phyloP scores from a whole-genome alignment of 768 basidiomycete species.

The Rhodotorula graminis region DNA sequence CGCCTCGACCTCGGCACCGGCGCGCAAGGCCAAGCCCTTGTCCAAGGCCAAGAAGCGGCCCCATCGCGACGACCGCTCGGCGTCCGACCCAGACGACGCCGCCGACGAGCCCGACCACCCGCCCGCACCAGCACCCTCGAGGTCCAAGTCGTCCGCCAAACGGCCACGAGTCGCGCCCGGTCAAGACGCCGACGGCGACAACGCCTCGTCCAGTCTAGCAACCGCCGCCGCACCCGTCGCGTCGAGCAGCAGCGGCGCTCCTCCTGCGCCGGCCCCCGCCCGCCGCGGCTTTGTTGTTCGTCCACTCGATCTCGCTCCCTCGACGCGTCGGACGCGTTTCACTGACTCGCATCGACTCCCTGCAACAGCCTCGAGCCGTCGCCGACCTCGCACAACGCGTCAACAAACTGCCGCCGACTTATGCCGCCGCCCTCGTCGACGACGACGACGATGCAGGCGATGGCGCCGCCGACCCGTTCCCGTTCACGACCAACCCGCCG shows the following conservation, averaged over 20 bases:
- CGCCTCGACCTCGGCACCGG: not conserved
- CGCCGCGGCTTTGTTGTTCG: constrained; percentile 23
- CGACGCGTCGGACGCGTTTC: constrained; percentile 1
- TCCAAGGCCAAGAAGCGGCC: not conserved
- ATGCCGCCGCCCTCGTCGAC: constrained; percentile 16
- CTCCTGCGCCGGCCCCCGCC: not conserved
- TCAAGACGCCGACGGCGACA: not conserved
- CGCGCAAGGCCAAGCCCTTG: not conserved
- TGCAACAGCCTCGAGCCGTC: constrained; percentile 24
- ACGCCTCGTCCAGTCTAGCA: too few species aligned
- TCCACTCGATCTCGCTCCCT: not conserved
- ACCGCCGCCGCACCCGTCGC: not conserved
- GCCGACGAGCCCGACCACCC: not conserved
- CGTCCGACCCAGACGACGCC: constrained; percentile 9
- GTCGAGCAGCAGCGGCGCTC: not conserved
- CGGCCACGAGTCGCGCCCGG: not conserved
- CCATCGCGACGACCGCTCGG: not conserved
- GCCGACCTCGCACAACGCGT: constrained; percentile 1
- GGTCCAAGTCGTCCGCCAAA: too few species aligned
- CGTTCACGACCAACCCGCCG: constrained; percentile 31
- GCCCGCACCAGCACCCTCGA: not conserved
- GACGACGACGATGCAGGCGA: constrained; percentile 11
- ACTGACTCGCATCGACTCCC: not conserved
- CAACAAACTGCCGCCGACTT: constrained; percentile 19
- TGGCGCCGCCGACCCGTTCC: constrained; percentile 20